Base-by-base conservation (phyloP, 768 basidiomycete genomes). In the Mycena olivaceomarginata region DNA sequence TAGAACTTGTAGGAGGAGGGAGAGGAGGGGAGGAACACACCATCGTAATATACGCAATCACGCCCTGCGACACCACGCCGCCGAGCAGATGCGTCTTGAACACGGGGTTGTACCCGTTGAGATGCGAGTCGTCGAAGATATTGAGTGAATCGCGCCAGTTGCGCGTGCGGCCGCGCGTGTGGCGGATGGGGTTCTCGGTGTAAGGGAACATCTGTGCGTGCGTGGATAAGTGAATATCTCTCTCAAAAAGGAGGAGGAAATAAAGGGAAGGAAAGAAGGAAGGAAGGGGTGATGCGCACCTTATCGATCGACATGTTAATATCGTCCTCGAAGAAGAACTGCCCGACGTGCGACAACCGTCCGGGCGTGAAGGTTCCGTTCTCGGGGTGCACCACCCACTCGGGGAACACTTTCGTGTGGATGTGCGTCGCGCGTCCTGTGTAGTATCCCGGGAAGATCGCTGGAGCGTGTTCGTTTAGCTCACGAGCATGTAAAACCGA, bases 281-380 rank as follows among this genome's bases (percentile, higher is more conserved):
- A 37, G 18, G 25, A 22, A 18, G 70, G n/a, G 5, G 37, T 1
- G 4, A 11, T 18, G 76, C 85, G 31, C 41, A 88, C 88, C 81
- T 90, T 88, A 77, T 91, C 90, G 15, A 92, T 82, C 18, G 88
- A 83, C 51, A 87, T 76, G 75, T 91, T 91, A 60, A 91, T 82
- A 3, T 89, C 89, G 74, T 92, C 91, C 56, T 91, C 90, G 66
- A 92, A 92, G 86, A 91, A 92, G 81, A 90, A 91, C 76, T 92
- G 91, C 1, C 91, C 91, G 18, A 86, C 85, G 79, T 92, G 91
- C 1, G 85, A 82, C 3, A 91, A 85, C 8, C 87, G 85, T 1
- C 86, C 85, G n/a, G 88, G 87, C 22, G 80, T 83, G 83, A 89
- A 91, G 0, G 89, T 88, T 56, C 87, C 87, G 78, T 90, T 91